Evolutionary conservation across 805 yeast species (phyloP), one percentile per base, ranked within the genome.

Genomic region (Candida morakotiae): DNA sequence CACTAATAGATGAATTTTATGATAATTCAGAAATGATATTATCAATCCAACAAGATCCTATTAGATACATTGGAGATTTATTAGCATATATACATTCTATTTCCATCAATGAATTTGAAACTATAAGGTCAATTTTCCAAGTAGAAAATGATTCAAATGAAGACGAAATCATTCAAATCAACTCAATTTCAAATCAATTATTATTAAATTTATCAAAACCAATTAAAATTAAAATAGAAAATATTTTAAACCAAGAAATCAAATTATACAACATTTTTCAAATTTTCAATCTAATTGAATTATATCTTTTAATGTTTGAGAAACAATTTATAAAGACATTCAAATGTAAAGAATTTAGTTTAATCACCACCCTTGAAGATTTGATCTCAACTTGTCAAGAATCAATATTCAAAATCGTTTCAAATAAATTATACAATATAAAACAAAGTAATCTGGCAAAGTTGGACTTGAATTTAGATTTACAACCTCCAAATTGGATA

Each of bases 1-100:
- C 62, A 4, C 62, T 87, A 3, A 61, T 77, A 4, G 83, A 79
- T 35, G 95, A 87, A 28, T 87, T 89, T 49, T 50, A 77, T 28
- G 35, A 40, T 7, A 32, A 36, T 28, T 32, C 31, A n/a, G 33
- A 33, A 14, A 14, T 11, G 4, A 16, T 25, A 15, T 60, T 82
- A 30, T 75, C 82, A 7, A n/a, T n/a, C n/a, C 81, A 85, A 0
- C 83, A 83, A 55, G 96, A 91, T 54, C 85, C 96, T 1, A 67
- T 80, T 18, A 69, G 96, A 38, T 89, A 81, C 45, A 67, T 87
- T 13, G 95, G 97, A 18, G 96, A 88, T 54, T 71, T 93, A 22
- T 63, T 93, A 26, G 98, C 98, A 0, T 85, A 84, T 65, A 72
- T 88, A 2, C 97, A 93, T 54, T 77, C 89, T 1, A 72, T 86